Evolutionary conservation across 306 rosid genomes (phyloP).

Genomic region (Hippophae rhamnoides): DNA sequence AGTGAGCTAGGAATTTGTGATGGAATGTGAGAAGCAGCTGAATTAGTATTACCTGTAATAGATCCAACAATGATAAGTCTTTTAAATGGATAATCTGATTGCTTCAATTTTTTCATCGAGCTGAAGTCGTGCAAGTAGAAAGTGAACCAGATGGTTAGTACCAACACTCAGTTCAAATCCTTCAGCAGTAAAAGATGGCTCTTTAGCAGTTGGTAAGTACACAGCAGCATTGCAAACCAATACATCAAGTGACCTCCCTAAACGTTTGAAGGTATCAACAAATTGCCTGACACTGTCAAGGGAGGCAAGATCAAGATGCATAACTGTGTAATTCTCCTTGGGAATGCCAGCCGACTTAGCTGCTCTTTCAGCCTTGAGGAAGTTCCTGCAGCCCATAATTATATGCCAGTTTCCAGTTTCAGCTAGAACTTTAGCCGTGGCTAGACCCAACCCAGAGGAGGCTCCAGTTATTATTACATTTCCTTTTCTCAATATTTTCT

Average conservation of each 20-base stretch:
- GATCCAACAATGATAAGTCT: slow-evolving; percentile 68
- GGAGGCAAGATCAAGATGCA: slow-evolving; percentile 67
- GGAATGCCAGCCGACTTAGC: slow-evolving; percentile 56
- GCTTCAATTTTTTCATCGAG: slow-evolving; percentile 44
- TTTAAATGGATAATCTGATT: slow-evolving; percentile 51
- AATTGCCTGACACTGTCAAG: slow-evolving; percentile 64
- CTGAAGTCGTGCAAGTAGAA: slow-evolving; percentile 51
- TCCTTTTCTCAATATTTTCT: slow-evolving; percentile 21
- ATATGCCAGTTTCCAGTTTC: slow-evolving; percentile 67
- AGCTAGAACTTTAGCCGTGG: slow-evolving; percentile 68
- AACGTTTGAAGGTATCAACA: slow-evolving; percentile 37
- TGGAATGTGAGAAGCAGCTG: neutral
- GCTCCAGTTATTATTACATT: slow-evolving; percentile 20
- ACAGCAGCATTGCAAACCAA: slow-evolving; percentile 69
- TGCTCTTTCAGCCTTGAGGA: slow-evolving; percentile 58
- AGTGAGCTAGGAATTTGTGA: neutral
- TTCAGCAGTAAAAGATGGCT: slow-evolving; percentile 58
- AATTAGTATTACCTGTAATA: slow-evolving; percentile 39
- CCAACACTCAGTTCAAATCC: slow-evolving; percentile 72
- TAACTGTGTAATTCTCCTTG: slow-evolving; percentile 47
- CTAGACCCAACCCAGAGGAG: slow-evolving; percentile 38
- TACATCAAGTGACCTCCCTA: slow-evolving; percentile 42
- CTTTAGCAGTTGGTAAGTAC: slow-evolving; percentile 67
- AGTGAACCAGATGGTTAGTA: slow-evolving; percentile 62
- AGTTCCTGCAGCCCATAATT: slow-evolving; percentile 68